These are phyloP conservation scores for Orbilia blumenaviensis DNA, from an alignment of 2,329 filamentous ascomycete genomes.

Conservation along the genomic window DNA sequence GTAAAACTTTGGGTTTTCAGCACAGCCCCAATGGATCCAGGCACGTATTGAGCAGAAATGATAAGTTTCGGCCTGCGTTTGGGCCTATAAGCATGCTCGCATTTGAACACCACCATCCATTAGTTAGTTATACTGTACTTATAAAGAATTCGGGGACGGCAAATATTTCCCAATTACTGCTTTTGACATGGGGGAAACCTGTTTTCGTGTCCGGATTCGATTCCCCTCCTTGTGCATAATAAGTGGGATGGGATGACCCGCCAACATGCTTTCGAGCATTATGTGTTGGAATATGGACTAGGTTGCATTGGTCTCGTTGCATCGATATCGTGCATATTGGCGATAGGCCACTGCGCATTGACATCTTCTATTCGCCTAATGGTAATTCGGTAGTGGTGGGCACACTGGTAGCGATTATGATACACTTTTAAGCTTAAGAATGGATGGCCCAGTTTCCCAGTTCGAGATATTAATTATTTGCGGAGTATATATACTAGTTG, in stretches of 20 bases:
- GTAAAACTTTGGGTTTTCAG: not conserved
- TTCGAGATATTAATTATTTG: no score
- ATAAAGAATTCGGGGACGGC: constrained; percentile 37
- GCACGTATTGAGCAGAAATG: no score
- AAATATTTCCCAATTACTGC: constrained; percentile 12
- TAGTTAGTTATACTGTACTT: not conserved
- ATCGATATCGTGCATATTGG: not conserved
- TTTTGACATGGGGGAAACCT: constrained; percentile 21
- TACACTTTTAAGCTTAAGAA: no score
- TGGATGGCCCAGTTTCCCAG: no score
- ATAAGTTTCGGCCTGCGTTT: no score
- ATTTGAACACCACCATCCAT: not conserved
- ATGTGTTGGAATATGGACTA: constrained; percentile 5
- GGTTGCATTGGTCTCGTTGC: not conserved
- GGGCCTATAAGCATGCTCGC: no score
- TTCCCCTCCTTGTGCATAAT: not conserved
- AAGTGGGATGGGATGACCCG: not conserved
- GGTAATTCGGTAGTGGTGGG: not conserved
- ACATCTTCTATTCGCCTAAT: not conserved
- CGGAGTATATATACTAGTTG: no score
- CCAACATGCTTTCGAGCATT: constrained; percentile 13
- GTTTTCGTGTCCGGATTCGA: not conserved
- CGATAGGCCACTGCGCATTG: constrained; percentile 1
- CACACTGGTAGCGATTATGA: not conserved
- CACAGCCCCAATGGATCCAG: constrained; percentile 52